Evolutionary conservation across 306 rosid genomes (phyloP).

Genomic region (Vigna hirtella): DNA sequence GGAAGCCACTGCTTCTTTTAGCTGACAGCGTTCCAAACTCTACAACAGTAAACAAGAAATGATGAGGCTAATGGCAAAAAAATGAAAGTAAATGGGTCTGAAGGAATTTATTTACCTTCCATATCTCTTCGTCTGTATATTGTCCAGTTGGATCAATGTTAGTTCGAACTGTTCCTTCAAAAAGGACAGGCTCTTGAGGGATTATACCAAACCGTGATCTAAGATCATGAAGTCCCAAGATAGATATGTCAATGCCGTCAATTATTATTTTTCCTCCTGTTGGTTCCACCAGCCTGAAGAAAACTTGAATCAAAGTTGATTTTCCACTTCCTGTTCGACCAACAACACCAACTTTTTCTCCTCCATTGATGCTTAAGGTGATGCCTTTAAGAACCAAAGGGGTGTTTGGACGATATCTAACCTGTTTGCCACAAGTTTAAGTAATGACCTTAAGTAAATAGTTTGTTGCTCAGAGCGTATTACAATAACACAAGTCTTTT

Average conservation of each 20-base stretch:
- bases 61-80: conserved; percentile 23
- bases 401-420: conserved; percentile 86
- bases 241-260: conserved; percentile 76
- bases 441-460: conserved; percentile 5
- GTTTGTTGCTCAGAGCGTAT: background rate
- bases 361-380: conserved; percentile 78
- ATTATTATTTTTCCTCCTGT: conserved; percentile 84
- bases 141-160: conserved; percentile 81
- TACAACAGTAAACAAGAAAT: conserved; percentile 39
- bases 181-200: conserved; percentile 99
- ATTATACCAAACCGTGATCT: conserved; percentile 94
- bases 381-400: conserved; percentile 94
- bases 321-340: conserved; percentile 98
- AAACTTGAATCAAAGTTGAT: conserved; percentile 91
- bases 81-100: background rate
- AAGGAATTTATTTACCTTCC: conserved; percentile 67
- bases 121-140: conserved; percentile 86
- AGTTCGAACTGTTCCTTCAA: conserved; percentile 92
- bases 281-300: conserved; percentile 96
- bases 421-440: conserved; percentile 59
- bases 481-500: too few species aligned
- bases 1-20: conserved; percentile 78
- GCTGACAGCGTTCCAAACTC: conserved; percentile 95
- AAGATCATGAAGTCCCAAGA: conserved; percentile 89
- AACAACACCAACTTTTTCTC: conserved; percentile 92